Percentiles rank a stretch among this genome's conserved stretches.
Conservation (phyloP, 176 grass and related monocot genomes). For the Hordeum vulgare region MorexV3_pseudomolecules_assembly NC_058524.1:350203828-350204327, state of each 20-base stretch:
- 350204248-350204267: background rate
- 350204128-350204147: background rate
- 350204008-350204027: background rate
- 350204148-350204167: background rate
- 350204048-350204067: background rate
- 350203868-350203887: background rate
- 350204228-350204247: background rate
- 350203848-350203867: constrained; percentile 16
- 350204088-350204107: background rate
- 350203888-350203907: constrained; percentile 3
- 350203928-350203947: background rate
- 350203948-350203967: constrained; percentile 5
- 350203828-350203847: constrained; percentile 64
- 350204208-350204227: background rate
- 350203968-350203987: background rate
- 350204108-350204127: background rate
- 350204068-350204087: background rate
- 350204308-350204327: background rate
- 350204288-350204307: background rate
- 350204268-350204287: background rate
- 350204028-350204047: background rate
- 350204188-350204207: background rate
- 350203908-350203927: background rate
- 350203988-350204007: background rate
- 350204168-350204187: background rate